Conservation (phyloP, 2,329 filamentous ascomycete species). For the Cladophialophora bantiana region DNA sequence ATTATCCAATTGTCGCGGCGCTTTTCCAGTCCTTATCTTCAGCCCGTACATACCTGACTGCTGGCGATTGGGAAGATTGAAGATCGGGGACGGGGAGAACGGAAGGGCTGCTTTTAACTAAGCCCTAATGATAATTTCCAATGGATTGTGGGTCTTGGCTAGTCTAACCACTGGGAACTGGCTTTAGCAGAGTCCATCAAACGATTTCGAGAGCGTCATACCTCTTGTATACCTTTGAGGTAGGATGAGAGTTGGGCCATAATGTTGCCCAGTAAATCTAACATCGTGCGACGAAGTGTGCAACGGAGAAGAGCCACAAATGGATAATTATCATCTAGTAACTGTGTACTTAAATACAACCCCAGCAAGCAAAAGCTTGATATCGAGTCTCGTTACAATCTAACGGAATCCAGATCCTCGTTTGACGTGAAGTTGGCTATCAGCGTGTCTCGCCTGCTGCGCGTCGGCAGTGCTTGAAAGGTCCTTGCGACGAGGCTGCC, state of each 20-base stretch:
- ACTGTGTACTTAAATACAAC: neutral
- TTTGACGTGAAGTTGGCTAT: neutral
- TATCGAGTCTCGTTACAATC: neutral
- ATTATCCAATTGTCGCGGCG: conserved; percentile 1
- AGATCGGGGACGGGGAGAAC: neutral
- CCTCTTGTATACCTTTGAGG: neutral
- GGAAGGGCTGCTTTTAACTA: neutral
- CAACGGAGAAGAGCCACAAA: neutral
- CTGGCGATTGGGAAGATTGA: neutral
- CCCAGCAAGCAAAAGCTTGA: too few species aligned
- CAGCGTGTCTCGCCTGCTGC: neutral
- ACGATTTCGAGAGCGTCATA: neutral
- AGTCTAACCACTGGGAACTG: neutral
- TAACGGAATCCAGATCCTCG: neutral
- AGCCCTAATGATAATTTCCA: neutral
- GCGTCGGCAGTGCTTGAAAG: neutral
- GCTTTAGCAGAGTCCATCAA: neutral
- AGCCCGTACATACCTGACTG: neutral
- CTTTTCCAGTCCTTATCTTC: neutral
- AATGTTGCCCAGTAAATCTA: neutral
- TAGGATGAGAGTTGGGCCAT: neutral
- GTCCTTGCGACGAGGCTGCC: neutral
- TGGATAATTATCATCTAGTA: neutral
- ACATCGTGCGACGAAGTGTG: neutral
- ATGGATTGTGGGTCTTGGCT: neutral